Evolutionary conservation across 1,284 basidiomycete species (phyloP), one percentile per base, ranked within the genome.

Genomic region (Macrocystidia cucumis): DNA sequence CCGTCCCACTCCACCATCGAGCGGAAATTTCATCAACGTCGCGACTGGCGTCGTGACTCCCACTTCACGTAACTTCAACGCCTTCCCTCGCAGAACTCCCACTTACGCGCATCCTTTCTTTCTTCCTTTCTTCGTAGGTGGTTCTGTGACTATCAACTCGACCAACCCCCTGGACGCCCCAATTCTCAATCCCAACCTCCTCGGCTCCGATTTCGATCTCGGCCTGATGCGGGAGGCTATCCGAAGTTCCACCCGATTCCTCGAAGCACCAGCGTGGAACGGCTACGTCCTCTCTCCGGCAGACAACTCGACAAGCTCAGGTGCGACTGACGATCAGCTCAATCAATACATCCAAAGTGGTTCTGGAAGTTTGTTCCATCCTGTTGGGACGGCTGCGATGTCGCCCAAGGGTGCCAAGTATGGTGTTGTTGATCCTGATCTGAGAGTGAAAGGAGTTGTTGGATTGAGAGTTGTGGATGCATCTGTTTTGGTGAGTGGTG

Each of bases 401-500:
- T 52, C 52, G 7, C 40, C 51, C 0, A 45, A 34, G 28, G 42
- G 42, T 9, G 51, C 49, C 5, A 27, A 32, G 3, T 46, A 44
- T 30, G 55, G 54, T 7, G 53, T 56, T 1, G 54, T 55, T 9
- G 48, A 51, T 49, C 60, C 72, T 2, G 63, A 69, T 42, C 53
- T 81, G 22, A 43, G 50, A 9, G 51, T 62, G 18, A 60, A 63
- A 32, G 54, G 52, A 5, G 49, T 59, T 21, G 29, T 42, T 4
- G 55, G 57, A 9, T 37, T 68, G 40, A 47, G 65, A 9, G 51
- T 69, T 26, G 56, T 65, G 14, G 64, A 69, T 48, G 54, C 60
- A 1, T 60, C 58, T 1, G 51, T 67, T n/a, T 55, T 63, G 48
- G 50, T 54, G 26, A 44, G 43, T 40, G n/a, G n/a, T n/a, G n/a